Percentiles rank a stretch among this genome's conserved stretches.
These are phyloP conservation scores for Agarophyton chilense DNA, from an alignment of 23 red algal genomes.

Conservation along the genomic window DNA sequence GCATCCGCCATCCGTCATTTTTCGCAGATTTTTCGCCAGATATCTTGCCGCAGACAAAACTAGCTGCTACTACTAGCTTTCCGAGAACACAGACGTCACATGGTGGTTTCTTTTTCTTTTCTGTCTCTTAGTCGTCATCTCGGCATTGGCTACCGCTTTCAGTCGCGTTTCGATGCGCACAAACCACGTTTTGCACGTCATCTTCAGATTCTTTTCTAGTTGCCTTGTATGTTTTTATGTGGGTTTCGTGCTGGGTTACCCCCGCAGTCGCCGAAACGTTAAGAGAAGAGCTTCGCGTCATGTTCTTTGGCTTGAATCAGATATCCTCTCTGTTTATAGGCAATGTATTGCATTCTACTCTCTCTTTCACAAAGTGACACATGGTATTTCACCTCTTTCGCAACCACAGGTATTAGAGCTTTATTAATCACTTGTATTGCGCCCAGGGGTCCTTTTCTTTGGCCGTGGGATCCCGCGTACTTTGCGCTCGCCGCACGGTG, in stretches of 20 bases:
- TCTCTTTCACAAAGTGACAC: neutral
- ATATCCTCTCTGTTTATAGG: neutral
- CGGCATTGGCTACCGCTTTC: slow-evolving; percentile 33
- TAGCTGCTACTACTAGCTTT: too few species aligned
- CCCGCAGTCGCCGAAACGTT: neutral
- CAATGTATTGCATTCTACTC: neutral
- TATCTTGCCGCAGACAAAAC: too few species aligned
- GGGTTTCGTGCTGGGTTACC: slow-evolving; percentile 44
- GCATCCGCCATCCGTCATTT: too few species aligned
- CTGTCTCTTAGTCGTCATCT: slow-evolving; percentile 1
- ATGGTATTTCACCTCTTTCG: neutral
- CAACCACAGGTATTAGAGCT: neutral
- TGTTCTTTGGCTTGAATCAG: slow-evolving; percentile 13
- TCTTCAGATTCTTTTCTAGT: slow-evolving; percentile 59
- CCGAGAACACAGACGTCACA: too few species aligned
- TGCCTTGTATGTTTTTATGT: slow-evolving; percentile 27
- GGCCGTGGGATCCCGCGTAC: neutral
- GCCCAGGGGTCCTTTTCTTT: neutral
- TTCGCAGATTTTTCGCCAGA: too few species aligned
- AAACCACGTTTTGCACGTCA: slow-evolving; percentile 73
- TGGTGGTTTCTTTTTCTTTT: neutral
- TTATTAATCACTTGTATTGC: neutral
- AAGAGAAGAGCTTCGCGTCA: neutral
- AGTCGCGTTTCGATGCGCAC: slow-evolving; percentile 70
- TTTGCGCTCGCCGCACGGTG: neutral